Base-by-base conservation (phyloP, 106 monocot species). In the Acorus gramineus region DNA sequence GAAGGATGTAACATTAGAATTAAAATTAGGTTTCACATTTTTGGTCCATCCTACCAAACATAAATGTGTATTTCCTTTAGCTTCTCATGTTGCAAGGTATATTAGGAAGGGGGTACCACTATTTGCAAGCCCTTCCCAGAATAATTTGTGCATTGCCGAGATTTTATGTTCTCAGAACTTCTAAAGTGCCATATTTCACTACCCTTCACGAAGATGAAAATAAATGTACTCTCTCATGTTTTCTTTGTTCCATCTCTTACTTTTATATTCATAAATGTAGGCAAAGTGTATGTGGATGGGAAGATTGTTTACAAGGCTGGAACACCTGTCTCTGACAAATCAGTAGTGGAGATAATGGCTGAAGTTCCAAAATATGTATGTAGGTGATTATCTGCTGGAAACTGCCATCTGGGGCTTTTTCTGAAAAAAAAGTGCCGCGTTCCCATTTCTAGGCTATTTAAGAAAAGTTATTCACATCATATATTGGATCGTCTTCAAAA, bases 311-410 rank as follows among this genome's bases (percentile, higher is more conserved):
- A 68, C 59, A 98, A 98, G 81, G 78, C 96, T 63, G 96, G 96
- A 66, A 88, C 91, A 10, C 91, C 81, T 75, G 75, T 88, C 57
- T 98, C 96, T 61, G 81, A 90, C 66, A 90, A 87, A 77, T 91
- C 96, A 53, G 55, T 65, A 59, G 83, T 98, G 45, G 96, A 88
- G 67, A 91, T 98, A 66, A 91, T 79, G 64, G 91, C 96, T 61
- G 88, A 87, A 74, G 52, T 92, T 76, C 96, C 96, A 71, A 98
- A 98, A 92, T 98, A 98, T 81, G 96, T 98, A 85, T 96, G 96
- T 83, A 91, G 95, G 96, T 96, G 90, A 85, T 95, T 73, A 76
- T 76, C 80, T 77, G 55, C 4, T 49, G 28, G 5, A 28, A 71
- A 53, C 10, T 47, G 5, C 55, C 50, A 8, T 51, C 8, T 52